Evolutionary conservation across 805 yeast species (phyloP), one percentile per base, ranked within the genome.

Genomic region (Cyberlindnera mississippiensis): DNA sequence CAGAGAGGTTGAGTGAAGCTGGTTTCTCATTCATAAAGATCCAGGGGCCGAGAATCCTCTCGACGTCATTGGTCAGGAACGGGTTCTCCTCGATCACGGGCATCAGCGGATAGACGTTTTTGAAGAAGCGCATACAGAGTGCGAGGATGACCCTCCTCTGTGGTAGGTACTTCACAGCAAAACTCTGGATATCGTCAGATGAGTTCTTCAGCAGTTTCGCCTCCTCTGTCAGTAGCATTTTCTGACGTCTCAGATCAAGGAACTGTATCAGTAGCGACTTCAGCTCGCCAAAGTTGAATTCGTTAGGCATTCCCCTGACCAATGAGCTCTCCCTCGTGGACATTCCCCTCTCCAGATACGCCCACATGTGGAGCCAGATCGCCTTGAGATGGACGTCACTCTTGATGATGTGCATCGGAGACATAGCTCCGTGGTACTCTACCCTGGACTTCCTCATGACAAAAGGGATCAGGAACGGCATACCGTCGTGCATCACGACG

Each of bases 371-470:
- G 13, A 45, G 12, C 79, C 62, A 66, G 14, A 68, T 41, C 3
- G 64, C 56, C 12, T 52, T 49, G 44, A 66, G 29, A 50, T 60
- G 61, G 33, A 58, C 62, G 56, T 79, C 85, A 44, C 66, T 73
- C 38, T 67, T 66, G 38, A 77, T 55, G 17, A 71, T 41, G 0
- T 80, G 56, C 2, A 71, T 46, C 72, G 78, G 71, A 0, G 80
- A 56, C 31, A 75, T 63, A 0, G 82, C 76, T 1, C 82, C 84
- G 55, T 67, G 71, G 49, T 69, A 68, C 46, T 66, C 64, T 18
- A 71, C 57, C 33, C 76, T 56, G 3, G 68, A 59, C 38, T 64
- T 68, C 14, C 64, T 64, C 14, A 65, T 45, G 34, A 68, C 57
- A 39, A 73, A 62, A 2, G 43, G 44, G 5, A 44, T 13, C n/a